A percentile compares a stretch with the other conserved stretches of the same genome.
phyloP scores from a whole-genome alignment of 768 basidiomycete species.

The Thelephora aurantiotincta region DNA sequence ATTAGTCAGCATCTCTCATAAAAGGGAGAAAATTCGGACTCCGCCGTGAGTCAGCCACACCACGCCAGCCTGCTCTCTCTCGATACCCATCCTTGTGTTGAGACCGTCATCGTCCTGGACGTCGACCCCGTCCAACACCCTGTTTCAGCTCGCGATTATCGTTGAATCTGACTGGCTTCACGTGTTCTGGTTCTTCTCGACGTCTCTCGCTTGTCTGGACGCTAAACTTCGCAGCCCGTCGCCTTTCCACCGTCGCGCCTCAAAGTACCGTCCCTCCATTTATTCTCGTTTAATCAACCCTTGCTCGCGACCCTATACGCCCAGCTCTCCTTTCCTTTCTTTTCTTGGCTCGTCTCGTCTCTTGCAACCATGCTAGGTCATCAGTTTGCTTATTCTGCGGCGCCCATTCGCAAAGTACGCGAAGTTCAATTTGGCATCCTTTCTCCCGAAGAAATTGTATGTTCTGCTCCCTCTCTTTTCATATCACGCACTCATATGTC shows the following conservation, averaged over 20 bases:
- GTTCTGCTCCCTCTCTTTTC: constrained; percentile 16
- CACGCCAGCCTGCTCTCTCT: too few species aligned
- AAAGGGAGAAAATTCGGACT: too few species aligned
- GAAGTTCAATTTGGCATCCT: constrained; percentile 99
- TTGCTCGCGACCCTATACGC: background rate
- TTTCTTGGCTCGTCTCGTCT: constrained; percentile 4
- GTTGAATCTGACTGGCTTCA: too few species aligned
- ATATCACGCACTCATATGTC: constrained; percentile 3
- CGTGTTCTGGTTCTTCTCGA: background rate
- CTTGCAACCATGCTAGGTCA: constrained; percentile 57
- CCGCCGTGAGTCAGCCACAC: too few species aligned
- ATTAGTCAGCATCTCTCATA: too few species aligned
- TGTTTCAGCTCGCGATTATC: too few species aligned
- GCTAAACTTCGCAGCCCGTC: background rate
- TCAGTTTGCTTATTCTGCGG: constrained; percentile 85
- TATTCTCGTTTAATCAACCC: constrained; percentile 6
- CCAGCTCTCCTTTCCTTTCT: background rate
- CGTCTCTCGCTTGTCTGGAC: background rate
- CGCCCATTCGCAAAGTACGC: constrained; percentile 88
- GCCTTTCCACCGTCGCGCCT: background rate
- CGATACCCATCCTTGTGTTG: too few species aligned
- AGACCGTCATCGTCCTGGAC: too few species aligned
- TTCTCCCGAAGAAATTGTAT: constrained; percentile 95
- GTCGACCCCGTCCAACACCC: too few species aligned
- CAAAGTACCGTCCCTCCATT: constrained; percentile 4